These are phyloP conservation scores for Alternaria sp. DNA, from an alignment of 2,329 filamentous ascomycete species.

Conservation along the genomic window DNA sequence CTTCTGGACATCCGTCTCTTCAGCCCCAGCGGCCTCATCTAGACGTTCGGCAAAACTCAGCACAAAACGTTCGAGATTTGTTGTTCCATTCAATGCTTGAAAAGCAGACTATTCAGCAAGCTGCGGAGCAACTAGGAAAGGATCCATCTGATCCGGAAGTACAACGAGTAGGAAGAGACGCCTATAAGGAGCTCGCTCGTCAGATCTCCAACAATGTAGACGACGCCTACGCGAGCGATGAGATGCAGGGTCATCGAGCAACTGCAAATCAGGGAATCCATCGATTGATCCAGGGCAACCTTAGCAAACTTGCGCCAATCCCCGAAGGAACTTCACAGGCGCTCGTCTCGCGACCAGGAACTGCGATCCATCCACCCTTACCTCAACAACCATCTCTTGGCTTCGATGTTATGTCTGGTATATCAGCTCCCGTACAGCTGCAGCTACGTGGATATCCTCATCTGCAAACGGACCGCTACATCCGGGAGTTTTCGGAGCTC, in stretches of 20 bases:
- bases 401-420: slow-evolving; percentile 20
- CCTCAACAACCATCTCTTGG: slow-evolving; percentile 19
- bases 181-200: slow-evolving; percentile 48
- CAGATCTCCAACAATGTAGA: slow-evolving; percentile 49
- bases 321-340: slow-evolving; percentile 31
- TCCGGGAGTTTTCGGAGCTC: slow-evolving; percentile 48
- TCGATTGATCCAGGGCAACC: slow-evolving; percentile 30
- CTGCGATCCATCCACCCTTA: slow-evolving; percentile 3
- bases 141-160: slow-evolving; percentile 45
- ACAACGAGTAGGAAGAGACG: slow-evolving; percentile 41
- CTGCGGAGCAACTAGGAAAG: slow-evolving; percentile 45
- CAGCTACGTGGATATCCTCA: slow-evolving; percentile 38
- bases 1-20: slow-evolving; percentile 18
- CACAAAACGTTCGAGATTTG: slow-evolving; percentile 43
- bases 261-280: slow-evolving; percentile 50
- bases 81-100: slow-evolving; percentile 55
- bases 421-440: slow-evolving; percentile 20
- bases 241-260: slow-evolving; percentile 41
- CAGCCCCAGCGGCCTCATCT: slow-evolving; percentile 17
- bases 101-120: slow-evolving; percentile 50
- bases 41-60: slow-evolving; percentile 28
- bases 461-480: slow-evolving; percentile 41
- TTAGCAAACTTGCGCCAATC: slow-evolving; percentile 28
- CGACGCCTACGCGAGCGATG: slow-evolving; percentile 47
- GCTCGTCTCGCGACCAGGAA: slow-evolving; percentile 24